Conservation (phyloP, 208 protist species). For the Crithidia acanthocephali region DNA sequence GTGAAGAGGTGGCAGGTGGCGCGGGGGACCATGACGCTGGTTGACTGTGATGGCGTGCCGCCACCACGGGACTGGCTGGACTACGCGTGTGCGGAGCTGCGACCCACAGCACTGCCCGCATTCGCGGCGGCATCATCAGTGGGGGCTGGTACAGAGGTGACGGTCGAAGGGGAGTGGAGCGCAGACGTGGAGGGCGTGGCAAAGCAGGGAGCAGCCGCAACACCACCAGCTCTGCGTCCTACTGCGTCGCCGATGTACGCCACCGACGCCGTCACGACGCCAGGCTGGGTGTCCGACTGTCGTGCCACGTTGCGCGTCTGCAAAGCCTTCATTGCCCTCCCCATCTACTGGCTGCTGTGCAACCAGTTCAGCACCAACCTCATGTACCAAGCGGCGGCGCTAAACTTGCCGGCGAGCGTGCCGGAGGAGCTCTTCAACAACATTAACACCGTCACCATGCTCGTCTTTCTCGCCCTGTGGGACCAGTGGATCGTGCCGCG, state of each 20-base stretch:
- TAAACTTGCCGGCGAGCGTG: slow-evolving; percentile 41
- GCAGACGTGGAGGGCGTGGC: background rate
- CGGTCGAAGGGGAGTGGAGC: background rate
- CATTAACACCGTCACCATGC: slow-evolving; percentile 63
- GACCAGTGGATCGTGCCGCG: slow-evolving; percentile 47
- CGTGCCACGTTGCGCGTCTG: slow-evolving; percentile 46
- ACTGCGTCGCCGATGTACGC: background rate
- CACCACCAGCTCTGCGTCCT: background rate
- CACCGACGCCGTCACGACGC: slow-evolving; percentile 1
- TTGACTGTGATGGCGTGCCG: background rate
- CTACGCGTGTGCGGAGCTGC: slow-evolving; percentile 13
- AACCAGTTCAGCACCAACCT: slow-evolving; percentile 79
- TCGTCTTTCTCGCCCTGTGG: slow-evolving; percentile 51
- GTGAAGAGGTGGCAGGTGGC: slow-evolving; percentile 19
- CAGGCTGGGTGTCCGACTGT: slow-evolving; percentile 41
- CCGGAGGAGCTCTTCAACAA: slow-evolving; percentile 77
- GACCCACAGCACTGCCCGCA: background rate
- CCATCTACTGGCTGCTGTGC: slow-evolving; percentile 74
- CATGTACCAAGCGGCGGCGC: slow-evolving; percentile 52
- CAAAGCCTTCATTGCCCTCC: slow-evolving; percentile 57
- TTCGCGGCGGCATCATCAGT: too few relatives aligned
- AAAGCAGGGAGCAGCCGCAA: background rate
- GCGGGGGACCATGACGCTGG: slow-evolving; percentile 1
- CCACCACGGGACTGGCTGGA: slow-evolving; percentile 25
- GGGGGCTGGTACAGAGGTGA: background rate